Evolutionary conservation across 2,329 filamentous ascomycete genomes (phyloP), one percentile per base, ranked within the genome.

Genomic region (Sarocladium kiliense): DNA sequence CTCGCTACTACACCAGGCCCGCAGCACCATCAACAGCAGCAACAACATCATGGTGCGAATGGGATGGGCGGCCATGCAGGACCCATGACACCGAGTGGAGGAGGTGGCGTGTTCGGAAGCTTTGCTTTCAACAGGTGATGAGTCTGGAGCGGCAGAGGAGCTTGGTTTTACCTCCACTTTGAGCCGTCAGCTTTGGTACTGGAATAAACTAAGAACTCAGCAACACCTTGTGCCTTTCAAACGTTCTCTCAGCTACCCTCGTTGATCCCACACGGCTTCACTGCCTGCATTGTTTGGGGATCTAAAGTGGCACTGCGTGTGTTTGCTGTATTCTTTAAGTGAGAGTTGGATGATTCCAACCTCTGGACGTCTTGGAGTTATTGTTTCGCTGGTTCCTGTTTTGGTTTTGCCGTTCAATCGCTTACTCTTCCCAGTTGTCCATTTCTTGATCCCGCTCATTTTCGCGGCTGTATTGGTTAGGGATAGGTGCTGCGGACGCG

Each of bases 41-140:
- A 81, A 78, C 65, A 81, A 78, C 65, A 81, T 75, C 54, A 71
- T 77, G 65, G 71, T 66, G 26, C 76, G 79, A 53, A 83, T 87
- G 68, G 32, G 9, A 55, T 47, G 41, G 42, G 54, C 18, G 87
- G 86, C 2, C 82, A 39, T 27, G 44, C 44, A 6, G 50, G 50
- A 27, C 50, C 87, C 34, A 85, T 91, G 79, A 94, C 90, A 7
- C 90, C 90, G 1, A 88, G 89, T 25, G 87, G 84, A 19, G 84
- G 84, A 2, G 85, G 85, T 25, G 87, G 88, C 53, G 84, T 86
- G 23, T 91, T 93, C 75, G 89, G 89, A 49, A 82, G 78, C 66
- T 93, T 93, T 71, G 76, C 78, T 57, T 81, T 82, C 70, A 71
- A 68, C 34, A 34, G 47, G n/a, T 51, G 47, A 51, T 36, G 5